Evolutionary conservation across 2,329 filamentous ascomycete species (phyloP), one percentile per base, ranked within the genome.

Genomic region (Stemphylium beticola): DNA sequence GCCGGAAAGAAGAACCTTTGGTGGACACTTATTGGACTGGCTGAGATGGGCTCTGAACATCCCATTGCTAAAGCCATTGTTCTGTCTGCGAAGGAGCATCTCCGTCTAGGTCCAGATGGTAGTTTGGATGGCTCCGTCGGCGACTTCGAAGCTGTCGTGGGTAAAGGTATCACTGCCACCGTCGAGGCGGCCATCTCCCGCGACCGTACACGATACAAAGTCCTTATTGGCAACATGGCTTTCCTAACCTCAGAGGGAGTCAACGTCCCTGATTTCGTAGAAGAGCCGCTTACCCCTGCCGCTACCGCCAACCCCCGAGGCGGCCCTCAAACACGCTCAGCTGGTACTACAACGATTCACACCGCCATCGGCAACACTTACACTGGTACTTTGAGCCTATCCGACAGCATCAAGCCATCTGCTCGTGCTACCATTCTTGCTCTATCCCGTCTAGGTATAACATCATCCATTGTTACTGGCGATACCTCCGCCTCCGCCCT

Each of bases 21-120:
- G 93, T 99, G 95, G 95, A 87, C 90, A n/a, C 83, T 97, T 57
- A 87, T 99, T 52, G 95, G 93, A 39, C 87, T 98, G n/a, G 89
- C 93, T 0, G 95, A 99, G 78, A 92, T 92, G 85, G 90, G 91
- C 61, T 96, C 92, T 69, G 95, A 99, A 76, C 95, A 99, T 71
- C 95, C 95, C 0, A 90, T 98, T 52, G 95, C 93, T n/a, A 91
- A 87, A 67, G 93, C 95, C 12, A 90, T 98, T 46, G 80, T 96
- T 5, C 77, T 78, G 1, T 87, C 87, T 24, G 92, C 93, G 3
- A 93, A 91, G 65, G 80, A 84, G 2, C 86, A 93, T 71, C 85
- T 97, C 8, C 87, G 86, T 4, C 75, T 96, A 34, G 87, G 85
- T 14, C 74, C 81, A 1, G 92, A 96, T 53, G 88, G 85, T 7